A percentile compares a stretch with the other conserved stretches of the same genome.
These are phyloP conservation scores for Eucalyptus rudis DNA, from an alignment of 345 rosid species.

Conservation along the genomic window DNA sequence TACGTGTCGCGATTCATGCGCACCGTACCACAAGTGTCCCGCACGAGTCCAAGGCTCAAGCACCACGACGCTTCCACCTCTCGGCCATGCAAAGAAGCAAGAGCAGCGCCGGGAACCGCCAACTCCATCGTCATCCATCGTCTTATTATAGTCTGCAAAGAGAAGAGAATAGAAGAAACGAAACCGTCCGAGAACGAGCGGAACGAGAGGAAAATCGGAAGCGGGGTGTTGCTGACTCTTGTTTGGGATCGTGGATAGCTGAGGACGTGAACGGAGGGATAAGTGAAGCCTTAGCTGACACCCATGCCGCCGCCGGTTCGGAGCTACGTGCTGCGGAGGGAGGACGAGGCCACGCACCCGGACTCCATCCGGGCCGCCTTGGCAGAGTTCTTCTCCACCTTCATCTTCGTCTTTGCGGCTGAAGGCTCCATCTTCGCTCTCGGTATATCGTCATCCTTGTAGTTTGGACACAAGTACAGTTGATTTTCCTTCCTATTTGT, in stretches of 20 bases:
- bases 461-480: neutral
- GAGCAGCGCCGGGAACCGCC: neutral
- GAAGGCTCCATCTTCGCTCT: slow-evolving; percentile 81
- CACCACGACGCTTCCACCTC: neutral
- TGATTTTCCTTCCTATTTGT: neutral
- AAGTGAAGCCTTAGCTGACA: neutral
- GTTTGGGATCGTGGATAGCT: neutral
- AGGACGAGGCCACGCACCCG: slow-evolving; percentile 36
- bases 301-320: slow-evolving; percentile 6
- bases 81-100: neutral
- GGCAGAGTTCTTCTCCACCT: slow-evolving; percentile 67
- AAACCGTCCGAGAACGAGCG: neutral
- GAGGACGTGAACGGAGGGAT: neutral
- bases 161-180: neutral
- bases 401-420: slow-evolving; percentile 69
- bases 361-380: slow-evolving; percentile 46
- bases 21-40: neutral
- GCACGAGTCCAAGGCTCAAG: neutral
- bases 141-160: neutral
- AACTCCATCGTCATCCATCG: neutral
- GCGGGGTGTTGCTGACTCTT: neutral
- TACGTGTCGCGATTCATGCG: neutral
- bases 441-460: slow-evolving; percentile 2
- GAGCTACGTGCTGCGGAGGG: slow-evolving; percentile 23
- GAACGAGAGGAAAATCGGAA: neutral